These are phyloP conservation scores for Salvia splendens DNA, from an alignment of 257 asterid genomes.

Conservation along the genomic window DNA sequence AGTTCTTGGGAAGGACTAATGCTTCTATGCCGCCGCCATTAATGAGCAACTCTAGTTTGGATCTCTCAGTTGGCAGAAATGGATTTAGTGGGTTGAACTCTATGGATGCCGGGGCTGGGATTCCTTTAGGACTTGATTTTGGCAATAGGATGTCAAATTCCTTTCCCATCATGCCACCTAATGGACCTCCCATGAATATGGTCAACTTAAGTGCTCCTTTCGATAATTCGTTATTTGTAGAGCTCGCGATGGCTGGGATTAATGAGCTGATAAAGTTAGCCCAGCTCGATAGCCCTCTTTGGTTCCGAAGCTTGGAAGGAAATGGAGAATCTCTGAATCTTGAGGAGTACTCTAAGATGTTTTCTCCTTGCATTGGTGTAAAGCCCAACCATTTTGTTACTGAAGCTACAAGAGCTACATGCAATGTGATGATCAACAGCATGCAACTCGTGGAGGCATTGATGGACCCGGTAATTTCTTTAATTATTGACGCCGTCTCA, in stretches of 20 bases:
- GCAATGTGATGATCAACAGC: conserved; percentile 51
- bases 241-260: conserved; percentile 67
- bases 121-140: conserved; percentile 58
- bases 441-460: conserved; percentile 57
- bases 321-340: conserved; percentile 54
- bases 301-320: conserved; percentile 60
- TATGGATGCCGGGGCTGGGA: conserved; percentile 29
- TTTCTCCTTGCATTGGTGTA: conserved; percentile 60
- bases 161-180: conserved; percentile 35
- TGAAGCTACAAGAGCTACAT: conserved; percentile 73
- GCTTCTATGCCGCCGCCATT: conserved; percentile 37
- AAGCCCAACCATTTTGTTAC: conserved; percentile 54
- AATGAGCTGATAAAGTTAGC: conserved; percentile 69
- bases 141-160: conserved; percentile 43
- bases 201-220: conserved; percentile 28
- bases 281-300: conserved; percentile 63
- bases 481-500: background rate
- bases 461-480: conserved; percentile 65
- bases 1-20: conserved; percentile 49
- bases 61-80: conserved; percentile 64
- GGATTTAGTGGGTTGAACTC: conserved; percentile 46
- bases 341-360: conserved; percentile 65
- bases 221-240: conserved; percentile 53
- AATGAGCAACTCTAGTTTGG: conserved; percentile 44
- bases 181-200: conserved; percentile 34